Base-by-base conservation (phyloP, 192 early-diverging fungal genomes). In the Phycomyces nitens region DNA sequence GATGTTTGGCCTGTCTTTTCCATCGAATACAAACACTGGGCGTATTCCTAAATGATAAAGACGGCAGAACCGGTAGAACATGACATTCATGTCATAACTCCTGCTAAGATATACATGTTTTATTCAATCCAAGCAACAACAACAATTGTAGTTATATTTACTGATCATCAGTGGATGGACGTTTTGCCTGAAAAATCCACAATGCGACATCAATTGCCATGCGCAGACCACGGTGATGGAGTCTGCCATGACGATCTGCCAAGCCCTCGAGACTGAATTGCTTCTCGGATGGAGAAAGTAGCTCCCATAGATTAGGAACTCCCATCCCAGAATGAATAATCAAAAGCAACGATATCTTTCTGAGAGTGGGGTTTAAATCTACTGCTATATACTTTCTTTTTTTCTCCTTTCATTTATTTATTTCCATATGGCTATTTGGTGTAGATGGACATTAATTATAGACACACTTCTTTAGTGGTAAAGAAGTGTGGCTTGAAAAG, bases 21-120 rank as follows among this genome's bases (percentile, higher is more conserved):
- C 71, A 18, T 73, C 71, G 42, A 73, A 73, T 14, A 73, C 71
- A 16, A 73, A 73, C 1, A 73, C 62, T 0, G 71, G 66, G 26
- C 52, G 54, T 15, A 73, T 60, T 15, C 71, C 71, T 2, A 68
- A 12, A 11, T 47, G 26, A 55, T 57, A 62, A 1, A 73, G 21
- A 8, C 71, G 58, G 14, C 54, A 51, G 2, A 65, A 44, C 3
- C 71, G 65, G 15, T 57, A 63, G 21, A 73, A 73, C 34, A 68
- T 53, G 12, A 40, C 41, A 23, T 18, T 27, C 5, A 60, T 29
- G 7, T 39, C 44, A 10, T 22, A 22, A 29, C 24, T 29, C 15
- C 23, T 62, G n/a, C 12, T 3, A 26, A 16, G 27, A 10, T 11
- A 51, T 0, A 34, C 15, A 20, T 7, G 2, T 5, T 8, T 27